Base-by-base conservation (phyloP, 208 protist species). In the Leptomonas pyrrhocoris region DNA sequence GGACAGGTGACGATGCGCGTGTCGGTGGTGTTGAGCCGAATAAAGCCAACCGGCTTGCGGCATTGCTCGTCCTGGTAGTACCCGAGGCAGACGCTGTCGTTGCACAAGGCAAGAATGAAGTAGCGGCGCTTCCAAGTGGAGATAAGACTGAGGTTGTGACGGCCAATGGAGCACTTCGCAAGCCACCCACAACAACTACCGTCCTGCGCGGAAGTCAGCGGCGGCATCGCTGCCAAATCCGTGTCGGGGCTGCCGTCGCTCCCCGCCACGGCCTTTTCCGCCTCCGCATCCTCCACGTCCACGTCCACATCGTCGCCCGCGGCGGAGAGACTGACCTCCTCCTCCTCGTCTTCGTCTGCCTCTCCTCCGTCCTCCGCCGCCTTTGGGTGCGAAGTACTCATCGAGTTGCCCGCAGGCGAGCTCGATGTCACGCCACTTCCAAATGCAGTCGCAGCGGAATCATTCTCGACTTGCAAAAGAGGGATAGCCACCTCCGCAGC, bases 41-140 rank as follows among this genome's bases (percentile, higher is more conserved):
- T 40, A 21, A 86, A 74, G 13, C 77, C 78, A 15, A 89, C 56
- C 2, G 77, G 73, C 57, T 80, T 81, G 28, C 49, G 78, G 63
- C 81, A 83, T 62, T 77, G 76, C 59, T 84, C 77, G 59, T 92
- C 79, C 54, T 80, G 67, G 66, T 81, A 89, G 73, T 86, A 92
- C 19, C 77, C 73, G 38, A 89, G 68, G 51, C 71, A 76, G 13
- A 83, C 81, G 36, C 56, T 64, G 30, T 65, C 72, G 57, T 78
- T 76, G 57, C 84, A 78, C 28, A 79, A 38, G 1, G 81, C 74
- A 30, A 88, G 61, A 16, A 88, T 76, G 63, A 92, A 84, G 65
- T 77, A 88, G 34, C 83, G 77, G 16, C 78, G 60, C 65, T 84
- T 84, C 86, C 83, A 89, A 62, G 84, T 92, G 6, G 53, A 75